Evolutionary conservation across 164 flowering plant genomes (phyloP), one percentile per base, ranked within the genome.

Genomic region (Chimonanthus salicifolius): DNA sequence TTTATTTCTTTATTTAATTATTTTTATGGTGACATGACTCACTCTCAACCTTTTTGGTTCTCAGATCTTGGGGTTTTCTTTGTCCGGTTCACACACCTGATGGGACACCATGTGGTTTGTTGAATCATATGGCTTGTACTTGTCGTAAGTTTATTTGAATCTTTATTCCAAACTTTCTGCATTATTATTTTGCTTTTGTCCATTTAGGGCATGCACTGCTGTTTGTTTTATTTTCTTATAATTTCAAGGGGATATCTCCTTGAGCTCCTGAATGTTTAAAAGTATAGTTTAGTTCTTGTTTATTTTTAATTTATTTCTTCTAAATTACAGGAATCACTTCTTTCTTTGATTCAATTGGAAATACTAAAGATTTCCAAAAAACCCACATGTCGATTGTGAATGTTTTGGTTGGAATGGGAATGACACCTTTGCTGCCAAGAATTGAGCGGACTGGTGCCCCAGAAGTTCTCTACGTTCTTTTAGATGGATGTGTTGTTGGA

Each of bases 31-130:
- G 33, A 33, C 33, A 33, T 33, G 33, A 33, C 33, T 33, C 33
- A 33, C 33, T 33, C 33, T 33, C 33, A 1, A 33, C 33, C 33
- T 33, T 33, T 49, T 60, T 73, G 54, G 44, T 67, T 44, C 78
- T 66, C 86, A 95, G 99, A 82, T 79, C 98, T 21, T 95, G 98
- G 97, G 99, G 99, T 33, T 95, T 95, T 81, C 87, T 95, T 67
- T 95, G 98, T 78, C 99, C 99, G 74, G 99, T 95, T 74, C 98
- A 95, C 80, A 95, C 99, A 58, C 99, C 99, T 78, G 99, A 95
- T 85, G 99, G 99, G 54, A 92, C 79, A 70, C 98, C 97, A 20
- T 95, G 99, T 85, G 99, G 99, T 51, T 80, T 95, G 88, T 84
- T 92, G 73, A 95, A 93, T 75, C 99, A 95, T 78, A 76, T 95